Conservation (phyloP, 108 stramenopile genomes). For the Aurantiochytrium sp. region DNA sequence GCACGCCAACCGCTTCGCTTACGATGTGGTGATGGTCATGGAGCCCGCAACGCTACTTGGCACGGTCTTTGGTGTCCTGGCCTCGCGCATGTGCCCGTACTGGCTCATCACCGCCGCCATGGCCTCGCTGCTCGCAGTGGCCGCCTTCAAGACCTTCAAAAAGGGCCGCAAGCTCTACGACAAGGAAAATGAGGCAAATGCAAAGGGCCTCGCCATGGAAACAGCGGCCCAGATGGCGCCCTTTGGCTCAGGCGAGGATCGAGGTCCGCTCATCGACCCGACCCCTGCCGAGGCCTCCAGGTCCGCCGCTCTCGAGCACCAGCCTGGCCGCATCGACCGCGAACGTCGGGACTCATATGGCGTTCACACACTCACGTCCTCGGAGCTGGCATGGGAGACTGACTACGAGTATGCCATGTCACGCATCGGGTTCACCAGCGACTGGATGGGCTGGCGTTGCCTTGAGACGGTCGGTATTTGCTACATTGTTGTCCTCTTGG, state of each 20-base stretch:
- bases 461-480: neutral
- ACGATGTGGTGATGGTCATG: slow-evolving; percentile 17
- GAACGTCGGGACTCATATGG: neutral
- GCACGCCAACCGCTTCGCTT: slow-evolving; percentile 5
- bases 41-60: slow-evolving; percentile 4
- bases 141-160: neutral
- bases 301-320: neutral
- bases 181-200: neutral
- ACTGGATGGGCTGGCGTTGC: neutral
- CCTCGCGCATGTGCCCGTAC: neutral
- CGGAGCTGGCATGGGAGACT: neutral
- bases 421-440: neutral
- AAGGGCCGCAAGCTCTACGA: neutral
- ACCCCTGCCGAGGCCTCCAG: neutral
- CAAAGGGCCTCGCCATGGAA: neutral
- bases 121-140: neutral
- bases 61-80: neutral
- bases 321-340: neutral
- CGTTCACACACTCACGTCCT: neutral
- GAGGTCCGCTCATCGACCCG: neutral
- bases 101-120: neutral
- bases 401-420: neutral
- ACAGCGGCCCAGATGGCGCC: neutral
- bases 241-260: neutral
- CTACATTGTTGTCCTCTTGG: neutral